phyloP scores from a whole-genome alignment of 768 basidiomycete species.

The Tylopilus sp. region DNA sequence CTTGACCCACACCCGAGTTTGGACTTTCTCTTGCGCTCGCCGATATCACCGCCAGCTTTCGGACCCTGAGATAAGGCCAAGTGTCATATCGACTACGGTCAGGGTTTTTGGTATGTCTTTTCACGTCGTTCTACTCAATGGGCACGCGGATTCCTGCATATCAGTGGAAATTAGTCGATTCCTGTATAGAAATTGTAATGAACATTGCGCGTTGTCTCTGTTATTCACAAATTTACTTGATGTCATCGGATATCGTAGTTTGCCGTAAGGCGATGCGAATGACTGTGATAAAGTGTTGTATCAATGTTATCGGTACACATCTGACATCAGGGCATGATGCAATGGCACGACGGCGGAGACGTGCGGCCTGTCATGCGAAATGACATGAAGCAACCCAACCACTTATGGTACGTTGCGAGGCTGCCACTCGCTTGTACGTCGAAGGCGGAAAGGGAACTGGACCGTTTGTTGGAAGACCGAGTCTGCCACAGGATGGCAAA shows the following conservation, averaged over 20 bases:
- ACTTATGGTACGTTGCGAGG: slow-evolving; percentile 3
- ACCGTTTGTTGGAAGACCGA: neutral
- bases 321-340: neutral
- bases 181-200: no score
- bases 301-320: neutral
- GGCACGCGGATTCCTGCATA: no score
- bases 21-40: neutral
- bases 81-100: neutral
- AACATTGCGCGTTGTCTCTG: neutral
- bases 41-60: neutral
- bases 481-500: neutral
- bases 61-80: neutral
- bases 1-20: neutral
- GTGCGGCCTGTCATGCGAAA: neutral
- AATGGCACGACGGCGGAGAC: neutral
- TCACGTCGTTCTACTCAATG: neutral
- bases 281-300: neutral
- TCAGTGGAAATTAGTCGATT: no score
- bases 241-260: neutral
- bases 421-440: slow-evolving; percentile 13
- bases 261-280: neutral
- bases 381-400: neutral
- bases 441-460: neutral
- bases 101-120: neutral
- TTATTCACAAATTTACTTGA: neutral